Evolutionary conservation across 257 asterid species (phyloP), one percentile per base, ranked within the genome.

Genomic region (Echium plantagineum): DNA sequence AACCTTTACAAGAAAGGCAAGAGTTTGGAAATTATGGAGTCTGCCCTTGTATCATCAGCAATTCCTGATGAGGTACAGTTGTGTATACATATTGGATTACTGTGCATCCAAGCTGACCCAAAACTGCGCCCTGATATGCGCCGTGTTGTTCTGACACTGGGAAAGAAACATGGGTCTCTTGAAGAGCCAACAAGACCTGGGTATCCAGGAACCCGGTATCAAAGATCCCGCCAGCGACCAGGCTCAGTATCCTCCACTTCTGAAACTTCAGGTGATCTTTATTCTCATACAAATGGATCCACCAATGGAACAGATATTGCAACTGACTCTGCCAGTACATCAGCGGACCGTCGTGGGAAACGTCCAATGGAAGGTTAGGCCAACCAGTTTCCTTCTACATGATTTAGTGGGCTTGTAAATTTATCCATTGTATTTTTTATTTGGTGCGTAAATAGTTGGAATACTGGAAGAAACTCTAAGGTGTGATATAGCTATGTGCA

Each of bases 141-240:
- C 1, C 96, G 94, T 6, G 84, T 89, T 16, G 94, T 80, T 61
- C 72, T 75, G 58, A 69, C 81, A 66, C 78, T 93, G 57, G 83
- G 91, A 21, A 85, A 81, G 67, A 86, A 69, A 53, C 91, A 89
- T 6, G 79, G 77, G 60, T 71, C 63, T 66, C 89, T 93, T 12
- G 94, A 85, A 56, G 95, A 83, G 60, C 99, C 99, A 7, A 67
- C 71, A 3, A 61, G 85, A 68, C 99, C 99, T 0, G 97, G 96
- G 60, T 80, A 75, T 62, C 82, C 83, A 0, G 91, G 95, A 47
- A 58, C 94, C 19, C 71, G 32, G 32, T 28, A 91, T 42, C 77
- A 78, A 51, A 76, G 80, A 55, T 26, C 79, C 35, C 78, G 53
- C 42, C 71, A 67, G 55, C 58, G 74, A 26, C 63, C 58, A 7